Base-by-base conservation (phyloP, 495 filamentous ascomycete species). In the Choiromyces venosus region DNA sequence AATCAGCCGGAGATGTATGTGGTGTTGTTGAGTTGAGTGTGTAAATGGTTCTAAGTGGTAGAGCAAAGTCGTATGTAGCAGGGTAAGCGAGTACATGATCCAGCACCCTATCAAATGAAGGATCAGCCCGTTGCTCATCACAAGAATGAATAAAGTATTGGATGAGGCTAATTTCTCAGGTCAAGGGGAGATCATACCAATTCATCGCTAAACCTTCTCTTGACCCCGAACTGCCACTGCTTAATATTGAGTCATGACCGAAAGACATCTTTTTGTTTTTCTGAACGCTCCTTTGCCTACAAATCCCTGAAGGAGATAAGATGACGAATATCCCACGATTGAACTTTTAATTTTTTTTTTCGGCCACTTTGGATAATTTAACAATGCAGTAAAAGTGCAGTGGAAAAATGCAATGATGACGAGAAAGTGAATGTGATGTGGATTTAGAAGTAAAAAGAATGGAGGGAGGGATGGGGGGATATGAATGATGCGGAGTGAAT, bases 31-130 rank as follows among this genome's bases (percentile, higher is more conserved):
- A 89, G 78, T 93, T 93, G 81, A 93, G 84, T 19, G 86, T 86
- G 81, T 92, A 93, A 86, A 92, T 91, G 71, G 88, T 91, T 68
- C 90, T 87, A 33, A 93, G 84, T 21, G 91, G 91, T 56, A 93
- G 89, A 37, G 73, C 66, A 46, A 70, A 73, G 77, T 92, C 90
- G 78, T 91, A 91, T 40, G 85, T 85, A 72, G 84, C 85, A 12
- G 89, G 88, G 80, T 91, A 89, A 42, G 89, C 86, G 64, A 90
- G 82, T 71, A 89, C 84, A 79, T 92, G 90, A 69, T 92, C 90
- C 66, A 92, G 85, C 73, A 92, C 89, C 86, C 87, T 80, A 70
- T 38, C 75, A 68, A 69, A 46, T 25, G 64, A 46, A 36, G 70
- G 69, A 71, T 79, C 75, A 80, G 71, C 39, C 37, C 52, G 66